Conservation (phyloP, 192 early-diverging fungal species). For the Linnemannia zychae region DNA sequence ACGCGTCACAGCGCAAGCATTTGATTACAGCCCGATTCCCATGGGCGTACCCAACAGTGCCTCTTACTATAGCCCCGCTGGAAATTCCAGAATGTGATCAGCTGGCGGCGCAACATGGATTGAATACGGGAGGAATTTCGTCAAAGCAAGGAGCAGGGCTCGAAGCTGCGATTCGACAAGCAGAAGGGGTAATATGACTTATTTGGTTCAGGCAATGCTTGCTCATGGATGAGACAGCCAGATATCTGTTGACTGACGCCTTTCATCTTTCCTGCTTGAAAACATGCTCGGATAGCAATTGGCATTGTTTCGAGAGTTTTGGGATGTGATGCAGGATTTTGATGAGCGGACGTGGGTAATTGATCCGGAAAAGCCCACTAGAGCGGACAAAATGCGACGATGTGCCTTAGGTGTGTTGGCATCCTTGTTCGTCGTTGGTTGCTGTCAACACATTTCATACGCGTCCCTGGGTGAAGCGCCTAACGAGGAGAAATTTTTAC, state of each 20-base stretch:
- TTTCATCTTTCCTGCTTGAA: not conserved
- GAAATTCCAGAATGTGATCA: constrained; percentile 24
- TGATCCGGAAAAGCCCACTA: constrained; percentile 52
- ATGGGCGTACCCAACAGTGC: constrained; percentile 27
- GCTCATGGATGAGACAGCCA: too few relatives aligned
- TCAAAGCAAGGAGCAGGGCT: constrained; percentile 5
- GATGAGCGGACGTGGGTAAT: constrained; percentile 52
- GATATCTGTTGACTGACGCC: not conserved
- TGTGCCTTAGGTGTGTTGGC: constrained; percentile 39
- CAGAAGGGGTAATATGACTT: constrained; percentile 20
- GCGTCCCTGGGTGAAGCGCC: not conserved
- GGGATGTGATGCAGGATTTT: constrained; percentile 58
- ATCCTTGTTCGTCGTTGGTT: not conserved
- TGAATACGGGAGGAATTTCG: not conserved
- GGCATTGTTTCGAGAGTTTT: constrained; percentile 35
- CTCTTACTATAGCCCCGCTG: constrained; percentile 28
- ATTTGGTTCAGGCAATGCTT: not conserved
- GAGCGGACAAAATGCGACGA: constrained; percentile 47
- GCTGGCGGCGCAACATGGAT: not conserved
- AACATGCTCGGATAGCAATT: constrained; percentile 5
- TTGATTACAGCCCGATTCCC: constrained; percentile 30
- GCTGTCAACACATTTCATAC: not conserved
- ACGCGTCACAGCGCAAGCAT: constrained; percentile 36
- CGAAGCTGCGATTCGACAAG: not conserved
- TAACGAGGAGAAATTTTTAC: not conserved